A percentile compares a stretch with the other conserved stretches of the same genome.
phyloP scores from a whole-genome alignment of 176 grass and related monocot genomes.

The Oryza meridionalis region DNA sequence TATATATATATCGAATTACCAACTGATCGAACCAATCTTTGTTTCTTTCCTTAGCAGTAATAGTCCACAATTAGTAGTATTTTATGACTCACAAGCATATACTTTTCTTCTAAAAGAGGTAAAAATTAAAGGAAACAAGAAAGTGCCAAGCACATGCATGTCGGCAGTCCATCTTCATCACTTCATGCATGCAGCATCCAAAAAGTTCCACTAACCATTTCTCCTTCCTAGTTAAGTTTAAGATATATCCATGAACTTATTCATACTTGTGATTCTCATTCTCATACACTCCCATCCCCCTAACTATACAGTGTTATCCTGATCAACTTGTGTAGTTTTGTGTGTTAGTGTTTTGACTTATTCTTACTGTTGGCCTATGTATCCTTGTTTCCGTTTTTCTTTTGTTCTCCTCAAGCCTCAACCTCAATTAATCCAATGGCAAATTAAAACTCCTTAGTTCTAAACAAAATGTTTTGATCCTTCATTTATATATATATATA shows the following conservation, averaged over 20 bases:
- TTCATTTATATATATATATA: background rate
- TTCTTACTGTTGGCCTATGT: background rate
- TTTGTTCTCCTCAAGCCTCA: background rate
- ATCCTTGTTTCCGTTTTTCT: background rate
- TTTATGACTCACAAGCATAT: slow-evolving; percentile 33
- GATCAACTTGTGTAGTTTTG: background rate
- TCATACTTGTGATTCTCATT: background rate
- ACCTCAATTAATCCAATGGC: background rate
- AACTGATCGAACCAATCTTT: background rate
- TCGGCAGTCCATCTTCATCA: background rate
- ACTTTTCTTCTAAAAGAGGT: slow-evolving; percentile 5
- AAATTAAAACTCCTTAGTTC: background rate
- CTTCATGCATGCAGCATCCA: background rate
- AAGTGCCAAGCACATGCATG: background rate
- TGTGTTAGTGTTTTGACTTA: background rate
- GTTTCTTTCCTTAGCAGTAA: background rate
- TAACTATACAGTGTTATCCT: background rate
- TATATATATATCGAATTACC: background rate
- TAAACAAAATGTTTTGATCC: background rate
- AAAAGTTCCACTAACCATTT: background rate
- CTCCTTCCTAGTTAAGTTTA: background rate
- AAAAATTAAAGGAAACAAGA: slow-evolving; percentile 8
- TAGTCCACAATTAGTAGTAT: slow-evolving; percentile 24
- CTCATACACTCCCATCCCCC: background rate
- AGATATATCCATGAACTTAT: background rate